These are phyloP conservation scores for Nemophila menziesii DNA, from an alignment of 257 asterid species.

Conservation along the genomic window DNA sequence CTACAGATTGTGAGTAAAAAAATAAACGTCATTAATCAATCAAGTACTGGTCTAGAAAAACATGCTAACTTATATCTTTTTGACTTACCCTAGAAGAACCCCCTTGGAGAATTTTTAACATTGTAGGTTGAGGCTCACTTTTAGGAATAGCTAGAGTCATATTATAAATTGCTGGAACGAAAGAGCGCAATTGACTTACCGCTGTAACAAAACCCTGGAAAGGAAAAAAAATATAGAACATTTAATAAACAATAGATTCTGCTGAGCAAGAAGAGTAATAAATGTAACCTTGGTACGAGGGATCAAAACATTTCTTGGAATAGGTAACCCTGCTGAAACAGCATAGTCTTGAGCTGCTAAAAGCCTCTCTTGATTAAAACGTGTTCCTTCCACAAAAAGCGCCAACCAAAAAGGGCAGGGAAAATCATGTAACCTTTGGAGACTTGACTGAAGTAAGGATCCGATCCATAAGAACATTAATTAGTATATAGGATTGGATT, in stretches of 20 bases:
- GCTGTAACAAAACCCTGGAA: slow-evolving; percentile 80
- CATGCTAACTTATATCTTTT: too few species aligned
- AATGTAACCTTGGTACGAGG: slow-evolving; percentile 71
- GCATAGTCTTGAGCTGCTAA: slow-evolving; percentile 63
- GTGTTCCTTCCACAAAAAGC: slow-evolving; percentile 76
- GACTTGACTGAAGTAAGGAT: slow-evolving; percentile 44
- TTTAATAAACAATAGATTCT: not conserved
- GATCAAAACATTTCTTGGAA: slow-evolving; percentile 63
- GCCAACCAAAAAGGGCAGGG: slow-evolving; percentile 73
- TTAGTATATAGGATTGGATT: slow-evolving; percentile 11
- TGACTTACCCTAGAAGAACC: slow-evolving; percentile 57
- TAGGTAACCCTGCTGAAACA: slow-evolving; percentile 42
- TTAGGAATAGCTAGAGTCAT: slow-evolving; percentile 67
- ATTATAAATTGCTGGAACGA: slow-evolving; percentile 60
- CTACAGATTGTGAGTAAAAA: slow-evolving; percentile 21
- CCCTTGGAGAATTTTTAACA: slow-evolving; percentile 61
- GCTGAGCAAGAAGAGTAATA: not conserved
- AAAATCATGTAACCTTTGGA: slow-evolving; percentile 34
- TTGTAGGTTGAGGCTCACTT: slow-evolving; percentile 58
- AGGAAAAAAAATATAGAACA: slow-evolving; percentile 2
- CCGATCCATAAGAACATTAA: too few species aligned
- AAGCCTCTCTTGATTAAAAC: slow-evolving; percentile 61
- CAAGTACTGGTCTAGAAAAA: not conserved
- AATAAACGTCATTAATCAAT: slow-evolving; percentile 1
- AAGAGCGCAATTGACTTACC: slow-evolving; percentile 48